Evolutionary conservation across 192 early-diverging fungal species (phyloP).

Genomic region (Backusella mclennaniae): DNA sequence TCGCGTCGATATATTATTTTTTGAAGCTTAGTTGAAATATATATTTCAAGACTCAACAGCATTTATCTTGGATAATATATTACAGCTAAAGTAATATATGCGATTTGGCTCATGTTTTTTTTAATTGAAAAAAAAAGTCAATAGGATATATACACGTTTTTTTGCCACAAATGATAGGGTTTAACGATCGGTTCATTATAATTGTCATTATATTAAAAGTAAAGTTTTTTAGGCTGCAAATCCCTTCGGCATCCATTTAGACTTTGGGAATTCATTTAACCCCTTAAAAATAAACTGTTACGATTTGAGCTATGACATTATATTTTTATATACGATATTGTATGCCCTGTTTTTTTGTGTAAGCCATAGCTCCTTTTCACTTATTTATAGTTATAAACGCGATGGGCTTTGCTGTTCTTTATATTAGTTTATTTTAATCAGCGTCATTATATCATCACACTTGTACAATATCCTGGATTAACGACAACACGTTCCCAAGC

Average conservation of each 20-base stretch:
- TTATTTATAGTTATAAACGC: neutral
- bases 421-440: neutral
- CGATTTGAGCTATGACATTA: neutral
- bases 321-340: neutral
- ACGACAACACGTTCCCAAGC: neutral
- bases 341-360: neutral
- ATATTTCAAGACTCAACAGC: neutral
- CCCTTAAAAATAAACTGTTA: neutral
- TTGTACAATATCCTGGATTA: neutral
- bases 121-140: neutral
- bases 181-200: neutral
- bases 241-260: neutral
- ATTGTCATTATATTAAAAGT: constrained; percentile 1
- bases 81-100: neutral
- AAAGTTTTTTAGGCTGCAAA: neutral
- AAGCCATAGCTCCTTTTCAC: neutral
- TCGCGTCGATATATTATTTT: neutral
- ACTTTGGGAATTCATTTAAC: neutral
- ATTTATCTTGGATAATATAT: neutral
- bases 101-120: neutral
- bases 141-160: neutral
- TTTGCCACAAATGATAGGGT: neutral
- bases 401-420: neutral
- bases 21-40: neutral
- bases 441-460: neutral